These are phyloP conservation scores for Myriosclerotinia scirpicola DNA, from an alignment of 2,329 filamentous ascomycete genomes.

Conservation along the genomic window DNA sequence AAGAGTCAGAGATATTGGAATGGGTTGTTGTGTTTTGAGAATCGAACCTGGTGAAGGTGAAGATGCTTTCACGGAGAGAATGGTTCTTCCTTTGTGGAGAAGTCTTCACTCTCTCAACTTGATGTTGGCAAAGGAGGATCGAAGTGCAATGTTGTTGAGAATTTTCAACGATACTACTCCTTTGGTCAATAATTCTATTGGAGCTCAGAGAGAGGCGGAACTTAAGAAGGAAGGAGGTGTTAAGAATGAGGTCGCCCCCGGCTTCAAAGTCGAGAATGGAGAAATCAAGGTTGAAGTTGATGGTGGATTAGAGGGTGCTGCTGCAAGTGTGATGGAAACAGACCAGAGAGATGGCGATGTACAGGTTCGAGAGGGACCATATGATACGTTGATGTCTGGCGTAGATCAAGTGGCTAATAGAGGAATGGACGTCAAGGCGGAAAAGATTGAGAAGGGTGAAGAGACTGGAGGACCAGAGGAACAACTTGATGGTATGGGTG, in stretches of 20 bases:
- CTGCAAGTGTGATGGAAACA: constrained; percentile 14
- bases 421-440: constrained; percentile 32
- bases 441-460: constrained; percentile 34
- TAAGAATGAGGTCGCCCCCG: constrained; percentile 25
- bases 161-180: constrained; percentile 88
- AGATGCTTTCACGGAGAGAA: constrained; percentile 67
- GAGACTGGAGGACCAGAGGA: constrained; percentile 26
- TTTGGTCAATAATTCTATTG: constrained; percentile 60
- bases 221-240: constrained; percentile 25
- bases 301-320: constrained; percentile 30
- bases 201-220: constrained; percentile 32
- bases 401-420: constrained; percentile 21
- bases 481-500: constrained; percentile 15
- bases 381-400: constrained; percentile 30
- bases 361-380: constrained; percentile 34
- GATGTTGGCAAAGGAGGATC: constrained; percentile 97
- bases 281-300: constrained; percentile 32
- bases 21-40: constrained; percentile 89
- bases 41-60: constrained; percentile 70
- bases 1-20: constrained; percentile 72
- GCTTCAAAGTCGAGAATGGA: constrained; percentile 31
- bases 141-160: constrained; percentile 85
- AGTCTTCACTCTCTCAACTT: constrained; percentile 89
- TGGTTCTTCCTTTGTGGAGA: constrained; percentile 92
- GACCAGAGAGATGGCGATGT: constrained; percentile 26